A percentile compares a stretch with the other conserved stretches of the same genome.
phyloP scores from a whole-genome alignment of 164 flowering plant species.

The Kalanchoe fedtschenkoi region DNA sequence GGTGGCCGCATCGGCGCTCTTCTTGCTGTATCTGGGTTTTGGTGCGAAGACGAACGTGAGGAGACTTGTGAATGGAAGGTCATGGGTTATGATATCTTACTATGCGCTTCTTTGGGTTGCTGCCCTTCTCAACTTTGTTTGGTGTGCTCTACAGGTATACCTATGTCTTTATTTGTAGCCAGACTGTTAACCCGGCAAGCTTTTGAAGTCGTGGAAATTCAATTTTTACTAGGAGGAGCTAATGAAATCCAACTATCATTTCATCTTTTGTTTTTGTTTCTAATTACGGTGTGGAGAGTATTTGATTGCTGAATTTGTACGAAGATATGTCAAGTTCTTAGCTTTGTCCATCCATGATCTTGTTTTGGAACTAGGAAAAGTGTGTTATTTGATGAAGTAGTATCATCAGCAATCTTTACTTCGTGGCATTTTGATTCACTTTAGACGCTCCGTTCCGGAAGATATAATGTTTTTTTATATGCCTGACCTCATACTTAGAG shows the following conservation, averaged over 20 bases:
- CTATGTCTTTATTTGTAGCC: not conserved
- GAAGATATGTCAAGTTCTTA: no score
- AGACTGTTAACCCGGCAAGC: no score
- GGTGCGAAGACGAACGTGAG: constrained; percentile 20
- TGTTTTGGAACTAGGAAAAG: not conserved
- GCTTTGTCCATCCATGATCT: no score
- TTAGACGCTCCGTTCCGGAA: not conserved
- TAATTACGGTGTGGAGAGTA: not conserved
- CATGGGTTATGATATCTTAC: constrained; percentile 21
- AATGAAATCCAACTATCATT: no score
- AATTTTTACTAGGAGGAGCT: no score
- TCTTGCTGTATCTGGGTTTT: constrained; percentile 21
- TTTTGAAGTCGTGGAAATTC: no score
- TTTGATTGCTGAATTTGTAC: not conserved
- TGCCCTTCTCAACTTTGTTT: constrained; percentile 22
- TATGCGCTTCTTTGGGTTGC: constrained; percentile 28
- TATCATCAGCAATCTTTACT: no score
- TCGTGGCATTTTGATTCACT: not conserved
- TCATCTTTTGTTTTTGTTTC: no score
- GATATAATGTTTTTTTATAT: not conserved
- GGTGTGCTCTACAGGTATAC: constrained; percentile 31
- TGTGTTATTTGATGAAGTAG: no score
- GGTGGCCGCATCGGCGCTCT: constrained; percentile 18
- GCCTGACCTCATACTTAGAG: not conserved
- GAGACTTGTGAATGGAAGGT: constrained; percentile 22